These are phyloP conservation scores for Cryphonectria carpinicola DNA, from an alignment of 2,329 filamentous ascomycete genomes.

Conservation along the genomic window DNA sequence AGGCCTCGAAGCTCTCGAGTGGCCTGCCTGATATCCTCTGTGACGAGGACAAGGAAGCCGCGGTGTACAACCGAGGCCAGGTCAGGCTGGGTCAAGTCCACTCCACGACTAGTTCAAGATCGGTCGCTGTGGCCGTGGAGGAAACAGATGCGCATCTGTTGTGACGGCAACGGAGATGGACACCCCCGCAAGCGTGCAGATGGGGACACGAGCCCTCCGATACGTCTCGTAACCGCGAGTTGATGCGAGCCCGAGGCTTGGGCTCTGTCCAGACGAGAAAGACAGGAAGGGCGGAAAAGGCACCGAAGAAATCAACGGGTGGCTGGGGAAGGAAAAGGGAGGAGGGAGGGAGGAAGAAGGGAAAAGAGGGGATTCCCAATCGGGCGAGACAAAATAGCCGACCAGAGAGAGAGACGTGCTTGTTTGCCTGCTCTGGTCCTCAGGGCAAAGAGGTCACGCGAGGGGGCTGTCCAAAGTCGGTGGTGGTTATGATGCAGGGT, in stretches of 20 bases:
- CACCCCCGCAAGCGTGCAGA: slow-evolving; percentile 4
- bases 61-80: slow-evolving; percentile 4
- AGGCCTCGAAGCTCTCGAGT: background rate
- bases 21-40: background rate
- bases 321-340: background rate
- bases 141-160: background rate
- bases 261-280: background rate
- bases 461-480: background rate
- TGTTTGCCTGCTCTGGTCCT: background rate
- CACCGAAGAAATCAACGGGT: background rate
- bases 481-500: background rate
- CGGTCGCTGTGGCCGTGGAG: background rate
- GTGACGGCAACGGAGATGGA: background rate
- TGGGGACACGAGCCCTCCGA: background rate
- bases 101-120: background rate
- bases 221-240: background rate
- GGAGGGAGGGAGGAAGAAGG: background rate
- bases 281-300: background rate
- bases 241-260: background rate
- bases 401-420: background rate
- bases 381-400: slow-evolving; percentile 3
- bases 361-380: slow-evolving; percentile 11
- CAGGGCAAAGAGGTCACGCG: background rate
- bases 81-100: background rate
- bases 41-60: background rate